These are phyloP conservation scores for Brassica carinata DNA, from an alignment of 345 rosid genomes.

Conservation along the genomic window DNA sequence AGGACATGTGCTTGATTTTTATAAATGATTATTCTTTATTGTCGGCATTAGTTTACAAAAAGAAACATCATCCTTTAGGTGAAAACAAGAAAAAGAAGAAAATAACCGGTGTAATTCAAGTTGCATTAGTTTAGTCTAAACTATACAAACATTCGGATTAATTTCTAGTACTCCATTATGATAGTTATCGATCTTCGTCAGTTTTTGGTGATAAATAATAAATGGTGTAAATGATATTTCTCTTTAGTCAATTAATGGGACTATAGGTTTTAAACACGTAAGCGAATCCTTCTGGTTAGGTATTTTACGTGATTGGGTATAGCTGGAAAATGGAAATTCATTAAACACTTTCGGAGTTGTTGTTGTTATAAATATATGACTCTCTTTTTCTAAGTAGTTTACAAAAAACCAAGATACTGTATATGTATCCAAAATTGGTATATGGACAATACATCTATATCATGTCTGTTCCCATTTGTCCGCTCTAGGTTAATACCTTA, in stretches of 20 bases:
- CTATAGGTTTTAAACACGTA: not conserved
- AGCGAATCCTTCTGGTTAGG: not conserved
- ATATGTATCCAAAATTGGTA: not conserved
- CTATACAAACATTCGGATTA: not conserved
- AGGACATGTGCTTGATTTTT: conserved; percentile 5
- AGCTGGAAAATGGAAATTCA: not conserved
- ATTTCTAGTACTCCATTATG: not conserved
- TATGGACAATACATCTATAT: too few relatives aligned
- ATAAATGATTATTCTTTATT: not conserved
- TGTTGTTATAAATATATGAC: not conserved
- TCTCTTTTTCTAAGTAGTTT: not conserved
- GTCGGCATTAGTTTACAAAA: not conserved
- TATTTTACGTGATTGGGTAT: conserved; percentile 1
- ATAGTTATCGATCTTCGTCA: not conserved
- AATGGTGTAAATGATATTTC: not conserved
- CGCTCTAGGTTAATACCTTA: too few relatives aligned
- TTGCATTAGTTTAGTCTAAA: not conserved
- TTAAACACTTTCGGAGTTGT: not conserved
- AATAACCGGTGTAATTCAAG: not conserved
- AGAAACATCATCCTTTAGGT: not conserved
- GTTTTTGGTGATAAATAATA: not conserved
- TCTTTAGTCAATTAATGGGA: not conserved
- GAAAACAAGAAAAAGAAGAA: not conserved
- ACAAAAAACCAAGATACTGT: not conserved
- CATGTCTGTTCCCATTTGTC: too few relatives aligned